A percentile compares a stretch with the other conserved stretches of the same genome.
Evolutionary conservation across 495 filamentous ascomycete species (phyloP).

Genomic region (Penicillium subrubescens): DNA sequence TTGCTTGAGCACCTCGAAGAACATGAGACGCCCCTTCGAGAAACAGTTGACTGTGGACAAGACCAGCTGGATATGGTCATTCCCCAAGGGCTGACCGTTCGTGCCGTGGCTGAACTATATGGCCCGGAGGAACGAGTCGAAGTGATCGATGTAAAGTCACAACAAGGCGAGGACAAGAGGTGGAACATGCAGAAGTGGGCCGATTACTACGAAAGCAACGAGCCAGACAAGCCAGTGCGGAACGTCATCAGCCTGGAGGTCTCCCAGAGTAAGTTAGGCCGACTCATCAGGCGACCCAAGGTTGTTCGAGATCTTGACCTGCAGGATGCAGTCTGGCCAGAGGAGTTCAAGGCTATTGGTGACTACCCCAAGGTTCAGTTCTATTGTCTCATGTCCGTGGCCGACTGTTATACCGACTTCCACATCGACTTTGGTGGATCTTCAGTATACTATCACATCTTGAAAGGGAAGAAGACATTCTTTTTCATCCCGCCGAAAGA

Average conservation of each 20-base stretch:
- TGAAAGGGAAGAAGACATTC: constrained; percentile 77
- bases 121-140: constrained; percentile 67
- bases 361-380: constrained; percentile 68
- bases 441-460: constrained; percentile 76
- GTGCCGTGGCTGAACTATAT: constrained; percentile 66
- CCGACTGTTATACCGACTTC: constrained; percentile 79
- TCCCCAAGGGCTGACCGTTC: constrained; percentile 66
- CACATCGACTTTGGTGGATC: constrained; percentile 82
- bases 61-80: constrained; percentile 77
- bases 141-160: constrained; percentile 77
- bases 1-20: constrained; percentile 42
- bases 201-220: constrained; percentile 72
- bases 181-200: constrained; percentile 76
- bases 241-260: constrained; percentile 81
- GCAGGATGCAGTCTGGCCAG: constrained; percentile 72
- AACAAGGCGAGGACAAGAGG: constrained; percentile 66
- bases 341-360: constrained; percentile 57
- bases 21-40: constrained; percentile 43
- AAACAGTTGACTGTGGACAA: constrained; percentile 60
- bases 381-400: constrained; percentile 78
- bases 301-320: constrained; percentile 73
- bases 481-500: constrained; percentile 78
- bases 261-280: constrained; percentile 66
- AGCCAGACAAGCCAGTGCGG: constrained; percentile 60
- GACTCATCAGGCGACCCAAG: constrained; percentile 67